Conservation (phyloP, 2,329 filamentous ascomycete genomes). For the Rutstroemia sydowiana region DNA sequence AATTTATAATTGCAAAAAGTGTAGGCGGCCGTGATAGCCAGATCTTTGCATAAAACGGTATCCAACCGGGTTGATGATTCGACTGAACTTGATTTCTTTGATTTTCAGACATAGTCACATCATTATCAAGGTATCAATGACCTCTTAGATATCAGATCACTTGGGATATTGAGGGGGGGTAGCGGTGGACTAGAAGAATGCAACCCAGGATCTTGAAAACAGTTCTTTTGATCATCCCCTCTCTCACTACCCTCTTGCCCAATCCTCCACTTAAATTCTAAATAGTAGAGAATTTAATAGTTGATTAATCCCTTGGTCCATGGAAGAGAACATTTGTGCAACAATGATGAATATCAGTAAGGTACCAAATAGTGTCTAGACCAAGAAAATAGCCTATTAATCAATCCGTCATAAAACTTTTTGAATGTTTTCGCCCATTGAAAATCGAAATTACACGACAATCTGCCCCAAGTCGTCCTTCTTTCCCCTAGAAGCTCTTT, state of each 20-base stretch:
- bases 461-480: constrained; percentile 7
- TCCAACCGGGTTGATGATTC: constrained; percentile 3
- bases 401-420: not conserved
- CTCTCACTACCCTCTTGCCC: no score
- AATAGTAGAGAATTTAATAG: no score
- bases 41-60: constrained; percentile 9
- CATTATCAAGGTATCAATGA: not conserved
- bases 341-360: no score
- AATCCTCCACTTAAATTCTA: no score
- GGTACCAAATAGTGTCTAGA: no score
- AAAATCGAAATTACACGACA: not conserved
- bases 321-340: no score
- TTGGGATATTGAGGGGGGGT: no score
- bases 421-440: not conserved
- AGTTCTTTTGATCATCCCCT: no score
- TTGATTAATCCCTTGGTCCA: no score
- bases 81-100: not conserved
- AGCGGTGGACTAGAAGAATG: no score
- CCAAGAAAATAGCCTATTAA: no score
- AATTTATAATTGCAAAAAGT: not conserved
- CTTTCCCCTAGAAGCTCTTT: constrained; percentile 8
- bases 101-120: not conserved
- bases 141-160: not conserved
- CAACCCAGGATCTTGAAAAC: no score
- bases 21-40: constrained; percentile 2